A percentile compares a stretch with the other conserved stretches of the same genome.
These are phyloP conservation scores for Elsinoe batatas DNA, from an alignment of 2,329 filamentous ascomycete genomes.

Conservation along the genomic window DNA sequence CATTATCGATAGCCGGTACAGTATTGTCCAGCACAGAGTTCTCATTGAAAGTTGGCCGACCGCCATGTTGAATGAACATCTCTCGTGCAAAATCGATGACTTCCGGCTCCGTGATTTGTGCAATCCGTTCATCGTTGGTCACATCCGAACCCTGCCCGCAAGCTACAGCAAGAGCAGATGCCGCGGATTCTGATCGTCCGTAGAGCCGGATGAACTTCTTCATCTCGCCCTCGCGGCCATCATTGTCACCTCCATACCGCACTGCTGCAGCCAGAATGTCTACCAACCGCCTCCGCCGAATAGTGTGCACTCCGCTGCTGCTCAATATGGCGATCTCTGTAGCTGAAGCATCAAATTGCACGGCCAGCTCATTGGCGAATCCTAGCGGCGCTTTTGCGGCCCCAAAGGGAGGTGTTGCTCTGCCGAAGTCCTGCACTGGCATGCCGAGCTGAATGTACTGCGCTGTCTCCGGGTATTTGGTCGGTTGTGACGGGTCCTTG, in stretches of 20 bases:
- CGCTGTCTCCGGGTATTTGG: conserved; percentile 65
- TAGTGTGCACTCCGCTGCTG: conserved; percentile 78
- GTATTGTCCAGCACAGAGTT: conserved; percentile 53
- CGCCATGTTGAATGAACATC: conserved; percentile 86
- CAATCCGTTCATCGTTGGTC: conserved; percentile 58
- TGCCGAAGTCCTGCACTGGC: conserved; percentile 65
- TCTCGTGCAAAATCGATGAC: conserved; percentile 77
- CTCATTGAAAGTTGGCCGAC: conserved; percentile 74
- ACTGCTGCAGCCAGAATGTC: conserved; percentile 85
- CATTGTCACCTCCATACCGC: conserved; percentile 60
- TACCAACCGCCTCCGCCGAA: conserved; percentile 73
- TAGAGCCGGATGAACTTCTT: conserved; percentile 78
- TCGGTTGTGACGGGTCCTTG: conserved; percentile 22
- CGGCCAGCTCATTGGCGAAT: conserved; percentile 89
- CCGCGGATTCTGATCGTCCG: conserved; percentile 78
- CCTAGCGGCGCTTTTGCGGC: conserved; percentile 59
- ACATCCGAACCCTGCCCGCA: conserved; percentile 87
- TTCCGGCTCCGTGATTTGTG: conserved; percentile 66
- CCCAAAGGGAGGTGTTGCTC: conserved; percentile 63
- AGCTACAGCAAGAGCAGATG: conserved; percentile 84
- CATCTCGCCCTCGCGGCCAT: conserved; percentile 71
- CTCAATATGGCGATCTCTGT: conserved; percentile 86
- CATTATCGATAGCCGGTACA: conserved; percentile 65
- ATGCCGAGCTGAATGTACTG: conserved; percentile 69
- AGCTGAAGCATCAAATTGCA: conserved; percentile 80